Evolutionary conservation across 2,329 filamentous ascomycete species (phyloP).

Genomic region (Penicillium sp.): DNA sequence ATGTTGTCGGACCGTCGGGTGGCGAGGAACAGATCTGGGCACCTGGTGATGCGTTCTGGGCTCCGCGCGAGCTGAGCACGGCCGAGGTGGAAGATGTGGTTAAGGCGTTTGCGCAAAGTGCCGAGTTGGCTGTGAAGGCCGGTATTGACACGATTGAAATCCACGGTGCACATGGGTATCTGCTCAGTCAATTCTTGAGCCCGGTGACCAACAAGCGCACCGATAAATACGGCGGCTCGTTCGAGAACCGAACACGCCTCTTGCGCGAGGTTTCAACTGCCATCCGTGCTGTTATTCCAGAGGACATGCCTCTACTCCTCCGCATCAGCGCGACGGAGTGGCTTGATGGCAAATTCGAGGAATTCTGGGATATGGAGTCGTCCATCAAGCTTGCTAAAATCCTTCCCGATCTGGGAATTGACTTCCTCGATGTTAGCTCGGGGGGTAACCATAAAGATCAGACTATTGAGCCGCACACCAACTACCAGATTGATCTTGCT

Average conservation of each 20-base stretch:
- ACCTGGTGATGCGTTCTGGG: background rate
- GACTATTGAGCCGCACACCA: background rate
- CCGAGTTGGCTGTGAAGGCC: background rate
- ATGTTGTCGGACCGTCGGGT: background rate
- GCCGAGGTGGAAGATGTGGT: background rate
- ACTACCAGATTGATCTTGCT: slow-evolving; percentile 1
- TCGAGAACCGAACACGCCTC: background rate
- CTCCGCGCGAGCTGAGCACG: background rate
- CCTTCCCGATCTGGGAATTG: background rate
- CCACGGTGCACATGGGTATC: background rate
- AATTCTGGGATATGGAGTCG: background rate
- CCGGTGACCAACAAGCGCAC: background rate
- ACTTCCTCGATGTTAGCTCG: background rate
- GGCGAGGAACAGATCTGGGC: background rate
- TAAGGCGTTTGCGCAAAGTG: background rate
- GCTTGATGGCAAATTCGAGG: background rate
- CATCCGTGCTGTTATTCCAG: background rate
- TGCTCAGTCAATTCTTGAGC: background rate
- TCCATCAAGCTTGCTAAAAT: background rate
- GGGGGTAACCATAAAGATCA: background rate
- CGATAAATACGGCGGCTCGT: background rate
- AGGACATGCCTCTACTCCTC: background rate
- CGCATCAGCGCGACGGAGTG: slow-evolving; percentile 1
- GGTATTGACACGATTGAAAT: background rate
- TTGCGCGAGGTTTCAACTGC: background rate